Base-by-base conservation (phyloP, 2,329 filamentous ascomycete genomes). In the Moelleriella libera region DNA sequence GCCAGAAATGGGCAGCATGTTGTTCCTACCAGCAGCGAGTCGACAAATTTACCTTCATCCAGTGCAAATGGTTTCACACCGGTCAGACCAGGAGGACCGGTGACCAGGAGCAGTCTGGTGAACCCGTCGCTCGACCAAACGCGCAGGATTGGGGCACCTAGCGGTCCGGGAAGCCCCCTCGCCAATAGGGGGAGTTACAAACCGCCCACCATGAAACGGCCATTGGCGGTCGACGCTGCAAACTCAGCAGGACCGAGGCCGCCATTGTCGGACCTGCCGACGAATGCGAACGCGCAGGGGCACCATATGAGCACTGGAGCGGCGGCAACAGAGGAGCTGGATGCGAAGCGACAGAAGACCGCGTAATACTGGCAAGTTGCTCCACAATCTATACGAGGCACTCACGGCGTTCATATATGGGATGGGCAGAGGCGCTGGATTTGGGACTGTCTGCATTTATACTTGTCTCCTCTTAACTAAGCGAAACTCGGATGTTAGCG, bases 101-200 rank as follows among this genome's bases (percentile, higher is more conserved):
- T 49, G 30, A 50, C 57, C 41, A 60, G 65, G 34, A 67, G 68
- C 6, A 71, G 68, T 49, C 58, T 72, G 3, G 57, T 71, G 42
- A 79, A 80, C 53, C 73, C 76, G 5, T 68, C 73, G 8, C 55
- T 80, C 1, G 75, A 77, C 48, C 65, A 73, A 4, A 57, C 71
- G 6, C 68, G 78, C 37, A 71, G 75, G 45, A 81, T 83, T 48
- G 79, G 79, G 0, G 77, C 72, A 0, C 79, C 79, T 0, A 69
- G 68, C 7, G 70, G 64, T 11, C 60, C 66, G 0, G 68, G 66
- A n/a, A 81, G 76, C 57, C 77, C 78, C 9, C 65, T 80, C 42
- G 70, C 66, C 7, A 82, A 82, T 54, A 65, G 78, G 32, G 66
- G 67, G n/a, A 70, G 71, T 53, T 83, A 80, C 53, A 71, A 71